Percentiles rank a stretch among this genome's conserved stretches.
Conservation (phyloP, 2,329 filamentous ascomycete genomes). For the Penicillium corylophilum region DNA sequence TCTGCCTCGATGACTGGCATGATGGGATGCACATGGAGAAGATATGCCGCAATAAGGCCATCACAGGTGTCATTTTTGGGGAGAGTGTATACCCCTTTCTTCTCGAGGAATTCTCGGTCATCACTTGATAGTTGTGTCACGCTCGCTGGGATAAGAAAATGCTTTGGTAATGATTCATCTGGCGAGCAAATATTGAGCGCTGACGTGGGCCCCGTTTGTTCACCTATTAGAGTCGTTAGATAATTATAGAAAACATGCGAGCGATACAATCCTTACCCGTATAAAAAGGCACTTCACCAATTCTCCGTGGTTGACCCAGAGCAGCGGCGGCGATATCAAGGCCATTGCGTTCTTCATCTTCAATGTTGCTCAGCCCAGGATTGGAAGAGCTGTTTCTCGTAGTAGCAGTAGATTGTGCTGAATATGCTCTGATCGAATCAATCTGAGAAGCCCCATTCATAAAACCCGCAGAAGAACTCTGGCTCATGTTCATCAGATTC, state of each 20-base stretch:
- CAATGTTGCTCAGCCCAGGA: constrained; percentile 2
- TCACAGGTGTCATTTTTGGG: constrained; percentile 31
- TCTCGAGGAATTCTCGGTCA: constrained; percentile 26
- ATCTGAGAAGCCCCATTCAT: background rate
- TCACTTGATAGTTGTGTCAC: constrained; percentile 13
- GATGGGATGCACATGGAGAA: constrained; percentile 40
- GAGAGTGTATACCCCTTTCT: constrained; percentile 37
- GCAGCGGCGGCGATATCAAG: constrained; percentile 27
- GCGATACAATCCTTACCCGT: constrained; percentile 13
- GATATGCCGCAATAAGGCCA: constrained; percentile 36
- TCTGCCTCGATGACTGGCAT: constrained; percentile 38
- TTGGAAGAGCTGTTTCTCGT: background rate
- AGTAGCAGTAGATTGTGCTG: background rate
- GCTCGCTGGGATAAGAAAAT: constrained; percentile 19
- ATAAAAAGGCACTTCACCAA: constrained; percentile 26
- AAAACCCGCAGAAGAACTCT: background rate
- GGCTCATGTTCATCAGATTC: background rate
- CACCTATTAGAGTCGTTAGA: constrained; percentile 14
- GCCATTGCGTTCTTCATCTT: constrained; percentile 24
- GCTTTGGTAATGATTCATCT: constrained; percentile 18
- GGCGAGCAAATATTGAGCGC: constrained; percentile 21
- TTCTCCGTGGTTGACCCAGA: constrained; percentile 16
- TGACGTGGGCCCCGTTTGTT: constrained; percentile 22
- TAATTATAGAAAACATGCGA: background rate
- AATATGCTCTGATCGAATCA: too few species aligned